Percentiles rank a stretch among this genome's conserved stretches.
These are phyloP conservation scores for Schrenkiella parvula DNA, from an alignment of 345 rosid species.

Conservation along the genomic window DNA sequence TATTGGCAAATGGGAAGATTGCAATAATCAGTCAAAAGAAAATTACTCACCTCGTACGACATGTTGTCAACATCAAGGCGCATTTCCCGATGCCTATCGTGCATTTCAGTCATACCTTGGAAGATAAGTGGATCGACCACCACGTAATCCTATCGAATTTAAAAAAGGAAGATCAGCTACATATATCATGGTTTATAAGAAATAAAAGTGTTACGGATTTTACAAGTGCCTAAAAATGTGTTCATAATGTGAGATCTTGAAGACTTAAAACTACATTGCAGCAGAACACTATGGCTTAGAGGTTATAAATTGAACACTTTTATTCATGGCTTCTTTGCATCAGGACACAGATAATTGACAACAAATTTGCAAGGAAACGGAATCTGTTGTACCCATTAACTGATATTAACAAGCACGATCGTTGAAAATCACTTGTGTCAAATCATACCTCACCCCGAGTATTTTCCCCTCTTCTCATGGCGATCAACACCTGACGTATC, in stretches of 20 bases:
- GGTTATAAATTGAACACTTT: neutral
- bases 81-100: constrained; percentile 89
- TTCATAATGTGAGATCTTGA: neutral
- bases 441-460: constrained; percentile 65
- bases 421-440: neutral
- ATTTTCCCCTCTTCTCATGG: constrained; percentile 78
- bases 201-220: neutral
- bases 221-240: neutral
- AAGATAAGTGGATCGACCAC: constrained; percentile 66
- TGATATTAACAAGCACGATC: constrained; percentile 8
- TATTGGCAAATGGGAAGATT: neutral
- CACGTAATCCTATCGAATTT: constrained; percentile 60
- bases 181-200: neutral
- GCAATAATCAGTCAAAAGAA: neutral
- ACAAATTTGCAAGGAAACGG: neutral
- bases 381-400: constrained; percentile 5
- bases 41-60: constrained; percentile 79
- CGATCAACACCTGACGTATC: constrained; percentile 81
- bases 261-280: neutral
- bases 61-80: constrained; percentile 96
- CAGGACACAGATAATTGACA: neutral
- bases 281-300: neutral
- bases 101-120: constrained; percentile 68
- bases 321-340: neutral
- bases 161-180: neutral